phyloP scores from a whole-genome alignment of 768 basidiomycete genomes.

The Suillus luteus region DNA sequence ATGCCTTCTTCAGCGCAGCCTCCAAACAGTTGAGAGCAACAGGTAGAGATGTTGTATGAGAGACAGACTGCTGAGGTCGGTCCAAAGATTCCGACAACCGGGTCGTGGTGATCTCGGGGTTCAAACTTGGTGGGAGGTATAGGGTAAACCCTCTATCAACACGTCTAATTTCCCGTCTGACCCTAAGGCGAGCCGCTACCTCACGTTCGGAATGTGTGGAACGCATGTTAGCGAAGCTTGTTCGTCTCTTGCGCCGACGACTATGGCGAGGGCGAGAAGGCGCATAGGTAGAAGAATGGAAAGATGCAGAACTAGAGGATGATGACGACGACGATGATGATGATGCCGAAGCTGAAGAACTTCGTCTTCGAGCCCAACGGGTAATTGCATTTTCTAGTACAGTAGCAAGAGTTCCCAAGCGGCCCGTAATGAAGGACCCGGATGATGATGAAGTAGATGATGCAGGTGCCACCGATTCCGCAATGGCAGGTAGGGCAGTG shows the following conservation, averaged over 20 bases:
- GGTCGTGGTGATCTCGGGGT: conserved; percentile 6
- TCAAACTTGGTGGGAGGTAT: conserved; percentile 52
- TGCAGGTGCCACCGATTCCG: conserved; percentile 28
- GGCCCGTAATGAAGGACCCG: conserved; percentile 39
- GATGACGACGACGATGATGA: conserved; percentile 51
- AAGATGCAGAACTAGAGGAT: conserved; percentile 40
- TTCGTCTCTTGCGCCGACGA: conserved; percentile 48
- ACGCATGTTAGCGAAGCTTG: conserved; percentile 52
- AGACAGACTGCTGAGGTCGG: conserved; percentile 31
- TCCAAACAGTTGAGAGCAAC: conserved; percentile 54
- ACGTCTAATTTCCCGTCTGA: conserved; percentile 59
- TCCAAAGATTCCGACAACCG: conserved; percentile 10
- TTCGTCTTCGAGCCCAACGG: conserved; percentile 58
- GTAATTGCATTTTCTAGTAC: conserved; percentile 71
- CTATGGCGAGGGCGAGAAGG: conserved; percentile 41
- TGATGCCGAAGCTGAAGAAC: conserved; percentile 46
- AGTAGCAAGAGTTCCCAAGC: conserved; percentile 55
- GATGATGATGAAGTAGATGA: conserved; percentile 36
- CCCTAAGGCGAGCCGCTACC: conserved; percentile 61
- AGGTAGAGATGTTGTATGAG: conserved; percentile 48
- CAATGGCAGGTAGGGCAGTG: conserved; percentile 30
- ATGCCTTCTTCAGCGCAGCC: conserved; percentile 43
- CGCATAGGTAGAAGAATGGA: conserved; percentile 33
- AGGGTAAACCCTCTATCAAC: conserved; percentile 66
- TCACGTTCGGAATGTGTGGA: conserved; percentile 58